Conservation (phyloP, 352 stramenopile species). For the Globisporangium radiosum region DNA sequence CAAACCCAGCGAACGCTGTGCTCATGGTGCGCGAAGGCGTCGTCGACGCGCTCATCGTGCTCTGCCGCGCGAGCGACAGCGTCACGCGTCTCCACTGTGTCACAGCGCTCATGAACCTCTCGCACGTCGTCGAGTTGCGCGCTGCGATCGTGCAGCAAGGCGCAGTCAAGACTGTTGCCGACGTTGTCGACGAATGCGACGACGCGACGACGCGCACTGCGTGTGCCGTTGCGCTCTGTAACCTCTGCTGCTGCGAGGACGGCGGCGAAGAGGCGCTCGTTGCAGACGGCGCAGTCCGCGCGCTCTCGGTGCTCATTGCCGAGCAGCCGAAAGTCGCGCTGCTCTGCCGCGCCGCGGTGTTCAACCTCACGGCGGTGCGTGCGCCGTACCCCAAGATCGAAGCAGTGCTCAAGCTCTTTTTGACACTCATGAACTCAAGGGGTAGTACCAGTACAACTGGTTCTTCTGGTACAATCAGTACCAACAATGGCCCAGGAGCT, state of each 20-base stretch:
- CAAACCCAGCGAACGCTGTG: constrained; percentile 74
- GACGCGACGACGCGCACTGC: constrained; percentile 62
- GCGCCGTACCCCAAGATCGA: constrained; percentile 87
- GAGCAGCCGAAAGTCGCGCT: constrained; percentile 55
- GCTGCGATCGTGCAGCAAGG: constrained; percentile 60
- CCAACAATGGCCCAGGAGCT: no score
- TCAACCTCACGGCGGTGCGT: constrained; percentile 86
- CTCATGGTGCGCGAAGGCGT: constrained; percentile 87
- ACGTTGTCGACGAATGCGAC: constrained; percentile 62
- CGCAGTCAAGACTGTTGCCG: constrained; percentile 63
- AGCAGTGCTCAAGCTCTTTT: constrained; percentile 68
- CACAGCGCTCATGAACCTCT: constrained; percentile 84
- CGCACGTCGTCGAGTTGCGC: constrained; percentile 53
- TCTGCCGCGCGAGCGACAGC: constrained; percentile 64
- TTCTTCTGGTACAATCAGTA: background rate
- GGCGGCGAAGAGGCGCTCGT: constrained; percentile 76
- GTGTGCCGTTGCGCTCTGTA: constrained; percentile 83
- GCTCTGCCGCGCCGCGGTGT: constrained; percentile 72
- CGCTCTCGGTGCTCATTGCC: constrained; percentile 78
- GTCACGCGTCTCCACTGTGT: constrained; percentile 67
- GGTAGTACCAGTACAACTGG: background rate
- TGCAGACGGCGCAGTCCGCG: constrained; percentile 71
- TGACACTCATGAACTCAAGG: constrained; percentile 50
- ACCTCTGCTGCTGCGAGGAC: constrained; percentile 76
- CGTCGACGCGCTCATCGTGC: constrained; percentile 71